Conservation (phyloP, 163 green algal genomes). For the Prototheca wickerhamii region DNA sequence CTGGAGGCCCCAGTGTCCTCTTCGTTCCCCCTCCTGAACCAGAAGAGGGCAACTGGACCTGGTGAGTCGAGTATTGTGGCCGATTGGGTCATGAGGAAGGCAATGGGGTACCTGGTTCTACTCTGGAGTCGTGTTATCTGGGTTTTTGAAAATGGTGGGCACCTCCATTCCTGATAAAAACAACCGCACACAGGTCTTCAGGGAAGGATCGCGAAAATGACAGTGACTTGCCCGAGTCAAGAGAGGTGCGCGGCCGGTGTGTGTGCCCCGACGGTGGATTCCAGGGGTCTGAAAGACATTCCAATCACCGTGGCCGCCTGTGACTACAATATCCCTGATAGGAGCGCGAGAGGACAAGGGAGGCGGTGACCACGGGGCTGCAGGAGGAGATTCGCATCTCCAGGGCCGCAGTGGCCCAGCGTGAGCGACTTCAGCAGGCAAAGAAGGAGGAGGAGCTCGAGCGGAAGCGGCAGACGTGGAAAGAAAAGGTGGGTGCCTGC, state of each 20-base stretch:
- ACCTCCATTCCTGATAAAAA: too few relatives aligned
- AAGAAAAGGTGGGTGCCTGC: constrained; percentile 47
- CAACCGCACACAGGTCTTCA: neutral
- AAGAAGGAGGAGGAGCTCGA: constrained; percentile 29
- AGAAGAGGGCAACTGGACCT: constrained; percentile 28
- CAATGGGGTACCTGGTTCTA: neutral
- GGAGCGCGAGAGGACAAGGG: constrained; percentile 21
- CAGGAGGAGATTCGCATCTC: constrained; percentile 17
- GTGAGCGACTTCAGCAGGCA: constrained; percentile 26
- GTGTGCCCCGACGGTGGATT: too few relatives aligned
- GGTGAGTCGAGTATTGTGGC: constrained; percentile 9
- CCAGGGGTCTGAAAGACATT: too few relatives aligned
- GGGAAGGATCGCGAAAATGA: neutral
- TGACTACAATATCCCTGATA: neutral
- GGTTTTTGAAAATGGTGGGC: too few relatives aligned
- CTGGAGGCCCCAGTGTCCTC: constrained; percentile 43
- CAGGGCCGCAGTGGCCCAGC: constrained; percentile 18
- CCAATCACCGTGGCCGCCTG: too few relatives aligned
- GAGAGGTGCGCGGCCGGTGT: neutral
- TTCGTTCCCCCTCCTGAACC: constrained; percentile 26
- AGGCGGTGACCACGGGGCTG: constrained; percentile 17
- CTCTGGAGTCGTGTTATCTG: neutral
- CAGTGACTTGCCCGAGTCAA: neutral
- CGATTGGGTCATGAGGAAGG: neutral
- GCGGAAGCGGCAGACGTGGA: constrained; percentile 35